Evolutionary conservation across 768 basidiomycete species (phyloP).

Genomic region (Termitomyces sp.): DNA sequence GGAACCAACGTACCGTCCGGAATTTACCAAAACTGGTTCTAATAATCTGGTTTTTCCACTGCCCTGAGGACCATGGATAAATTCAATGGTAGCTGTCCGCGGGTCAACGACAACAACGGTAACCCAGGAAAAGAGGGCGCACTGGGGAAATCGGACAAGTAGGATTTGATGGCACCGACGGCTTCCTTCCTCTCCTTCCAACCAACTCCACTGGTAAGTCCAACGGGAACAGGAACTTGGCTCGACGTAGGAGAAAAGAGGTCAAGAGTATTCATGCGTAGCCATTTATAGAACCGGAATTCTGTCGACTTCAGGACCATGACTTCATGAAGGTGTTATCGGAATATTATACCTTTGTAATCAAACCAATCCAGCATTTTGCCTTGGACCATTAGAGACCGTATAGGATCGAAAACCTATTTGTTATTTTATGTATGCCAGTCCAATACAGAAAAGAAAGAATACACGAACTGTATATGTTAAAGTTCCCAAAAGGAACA

Average conservation of each 20-base stretch:
- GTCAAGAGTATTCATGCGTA: conserved; percentile 56
- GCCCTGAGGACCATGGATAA: conserved; percentile 80
- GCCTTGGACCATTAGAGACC: conserved; percentile 75
- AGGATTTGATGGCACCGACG: conserved; percentile 55
- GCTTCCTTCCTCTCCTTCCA: conserved; percentile 89
- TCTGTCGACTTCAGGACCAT: conserved; percentile 32
- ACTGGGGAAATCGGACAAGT: conserved; percentile 78
- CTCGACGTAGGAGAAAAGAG: conserved; percentile 22
- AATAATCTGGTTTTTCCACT: conserved; percentile 72
- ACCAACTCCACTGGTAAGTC: conserved; percentile 32
- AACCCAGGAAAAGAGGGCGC: conserved; percentile 15
- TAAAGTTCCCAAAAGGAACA: conserved; percentile 85
- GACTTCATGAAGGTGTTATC: background rate
- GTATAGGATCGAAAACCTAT: conserved; percentile 90
- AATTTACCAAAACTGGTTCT: conserved; percentile 42
- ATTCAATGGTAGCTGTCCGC: conserved; percentile 58
- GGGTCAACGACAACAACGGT: background rate
- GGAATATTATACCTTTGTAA: conserved; percentile 46
- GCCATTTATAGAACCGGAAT: conserved; percentile 71
- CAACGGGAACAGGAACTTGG: conserved; percentile 18
- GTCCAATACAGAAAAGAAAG: background rate
- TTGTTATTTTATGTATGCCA: conserved; percentile 21
- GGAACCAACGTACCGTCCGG: conserved; percentile 38
- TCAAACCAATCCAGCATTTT: conserved; percentile 86
- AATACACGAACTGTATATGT: conserved; percentile 69